A percentile compares a stretch with the other conserved stretches of the same genome.
phyloP scores from a whole-genome alignment of 768 basidiomycete species.

The Phaeotremella fagi region DNA sequence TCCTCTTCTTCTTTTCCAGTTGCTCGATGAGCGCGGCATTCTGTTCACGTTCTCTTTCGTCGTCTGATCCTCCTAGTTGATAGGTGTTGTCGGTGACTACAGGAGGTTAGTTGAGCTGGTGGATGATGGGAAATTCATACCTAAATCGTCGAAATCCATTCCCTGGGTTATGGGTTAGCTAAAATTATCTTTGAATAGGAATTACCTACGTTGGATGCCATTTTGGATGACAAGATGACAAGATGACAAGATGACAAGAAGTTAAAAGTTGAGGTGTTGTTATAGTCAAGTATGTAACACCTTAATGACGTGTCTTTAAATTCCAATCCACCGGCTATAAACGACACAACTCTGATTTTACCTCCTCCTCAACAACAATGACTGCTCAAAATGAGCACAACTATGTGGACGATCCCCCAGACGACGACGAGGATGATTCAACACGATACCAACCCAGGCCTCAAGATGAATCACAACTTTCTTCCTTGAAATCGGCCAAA shows the following conservation, averaged over 20 bases:
- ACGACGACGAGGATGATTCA: too few relatives aligned
- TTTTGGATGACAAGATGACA: too few relatives aligned
- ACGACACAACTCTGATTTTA: too few relatives aligned
- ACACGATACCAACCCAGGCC: too few relatives aligned
- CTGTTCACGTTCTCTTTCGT: conserved; percentile 50
- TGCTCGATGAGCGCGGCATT: conserved; percentile 84
- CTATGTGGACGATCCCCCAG: too few relatives aligned
- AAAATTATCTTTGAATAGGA: neutral
- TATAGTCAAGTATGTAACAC: too few relatives aligned
- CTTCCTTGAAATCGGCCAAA: too few relatives aligned
- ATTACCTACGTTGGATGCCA: neutral
- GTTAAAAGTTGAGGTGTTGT: too few relatives aligned
- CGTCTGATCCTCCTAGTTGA: conserved; percentile 38
- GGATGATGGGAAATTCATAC: conserved; percentile 6
- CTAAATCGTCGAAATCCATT: conserved; percentile 41
- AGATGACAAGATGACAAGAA: too few relatives aligned
- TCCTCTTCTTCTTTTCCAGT: conserved; percentile 95
- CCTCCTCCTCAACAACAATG: too few relatives aligned
- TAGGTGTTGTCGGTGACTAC: conserved; percentile 39
- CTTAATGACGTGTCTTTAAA: neutral
- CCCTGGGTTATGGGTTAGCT: conserved; percentile 1
- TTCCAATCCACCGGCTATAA: neutral
- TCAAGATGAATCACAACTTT: too few relatives aligned
- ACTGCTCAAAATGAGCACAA: too few relatives aligned
- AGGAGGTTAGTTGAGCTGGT: neutral